Conservation (phyloP, 805 yeast species). For the Candida methanosorbosa region DNA sequence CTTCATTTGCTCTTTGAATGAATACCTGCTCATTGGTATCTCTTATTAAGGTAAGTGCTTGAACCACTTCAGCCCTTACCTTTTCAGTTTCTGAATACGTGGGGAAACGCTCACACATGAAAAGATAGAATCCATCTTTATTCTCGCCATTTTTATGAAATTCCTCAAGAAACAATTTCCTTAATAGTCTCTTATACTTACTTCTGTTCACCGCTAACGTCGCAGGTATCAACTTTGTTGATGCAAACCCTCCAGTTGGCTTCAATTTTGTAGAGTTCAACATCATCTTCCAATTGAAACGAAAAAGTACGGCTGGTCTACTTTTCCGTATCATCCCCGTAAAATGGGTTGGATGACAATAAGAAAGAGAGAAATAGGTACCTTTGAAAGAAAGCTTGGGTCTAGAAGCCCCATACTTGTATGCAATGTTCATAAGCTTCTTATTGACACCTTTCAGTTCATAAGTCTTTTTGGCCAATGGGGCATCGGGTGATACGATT, state of each 20-base stretch:
- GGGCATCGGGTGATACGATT: too few relatives aligned
- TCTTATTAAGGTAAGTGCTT: conserved; percentile 11
- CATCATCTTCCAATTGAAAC: too few relatives aligned
- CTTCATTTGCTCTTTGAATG: conserved; percentile 3
- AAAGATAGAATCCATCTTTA: conserved; percentile 19
- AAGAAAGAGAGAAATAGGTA: too few relatives aligned
- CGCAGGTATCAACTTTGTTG: conserved; percentile 13
- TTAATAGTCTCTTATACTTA: conserved; percentile 11
- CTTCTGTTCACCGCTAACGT: conserved; percentile 17
- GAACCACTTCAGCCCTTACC: conserved; percentile 8
- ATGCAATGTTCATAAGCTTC: too few relatives aligned
- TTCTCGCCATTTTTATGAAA: conserved; percentile 3
- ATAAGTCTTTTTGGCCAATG: too few relatives aligned
- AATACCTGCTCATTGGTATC: conserved; percentile 2
- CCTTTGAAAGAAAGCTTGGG: too few relatives aligned
- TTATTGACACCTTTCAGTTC: too few relatives aligned
- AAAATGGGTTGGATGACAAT: too few relatives aligned
- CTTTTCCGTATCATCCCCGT: conserved; percentile 27
- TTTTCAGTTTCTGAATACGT: conserved; percentile 5
- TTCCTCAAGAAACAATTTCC: conserved; percentile 9
- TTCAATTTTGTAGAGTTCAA: too few relatives aligned
- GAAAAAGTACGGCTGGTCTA: too few relatives aligned
- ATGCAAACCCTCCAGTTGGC: too few relatives aligned
- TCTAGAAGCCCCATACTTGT: too few relatives aligned
- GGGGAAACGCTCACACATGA: conserved; percentile 8